phyloP scores from a whole-genome alignment of 208 protist species.

The Paratrypanosoma confusum region DNA sequence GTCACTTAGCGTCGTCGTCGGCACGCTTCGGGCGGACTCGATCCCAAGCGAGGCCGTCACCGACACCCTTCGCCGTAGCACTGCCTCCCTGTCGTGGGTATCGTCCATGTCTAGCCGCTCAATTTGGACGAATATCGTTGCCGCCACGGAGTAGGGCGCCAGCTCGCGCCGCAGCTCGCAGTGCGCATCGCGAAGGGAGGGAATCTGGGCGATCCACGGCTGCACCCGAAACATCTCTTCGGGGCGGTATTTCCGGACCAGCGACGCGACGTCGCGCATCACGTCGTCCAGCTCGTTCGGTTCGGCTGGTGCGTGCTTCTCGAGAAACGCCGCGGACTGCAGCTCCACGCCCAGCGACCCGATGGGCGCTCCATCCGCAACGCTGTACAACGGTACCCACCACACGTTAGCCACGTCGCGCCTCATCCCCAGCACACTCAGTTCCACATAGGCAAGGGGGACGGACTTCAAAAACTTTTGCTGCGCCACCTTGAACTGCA shows the following conservation, averaged over 20 bases:
- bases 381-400: constrained; percentile 43
- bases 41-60: constrained; percentile 27
- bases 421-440: constrained; percentile 44
- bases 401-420: constrained; percentile 48
- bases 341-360: constrained; percentile 52
- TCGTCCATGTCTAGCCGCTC: constrained; percentile 34
- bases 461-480: constrained; percentile 18
- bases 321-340: constrained; percentile 62
- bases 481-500: constrained; percentile 51
- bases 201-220: constrained; percentile 45
- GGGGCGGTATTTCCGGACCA: constrained; percentile 54
- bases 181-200: constrained; percentile 50
- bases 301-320: no score
- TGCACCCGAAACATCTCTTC: constrained; percentile 46
- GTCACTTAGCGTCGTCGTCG: no score
- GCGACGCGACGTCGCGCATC: constrained; percentile 52
- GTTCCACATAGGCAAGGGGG: constrained; percentile 30
- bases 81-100: constrained; percentile 11
- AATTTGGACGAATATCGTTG: constrained; percentile 73
- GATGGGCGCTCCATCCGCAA: constrained; percentile 5
- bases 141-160: constrained; percentile 24
- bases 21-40: no score
- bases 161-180: constrained; percentile 47
- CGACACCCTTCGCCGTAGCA: constrained; percentile 31
- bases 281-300: constrained; percentile 25